Evolutionary conservation across 1,139 yeast species (phyloP), one percentile per base, ranked within the genome.

Genomic region (Magnusiomyces fungicola): DNA sequence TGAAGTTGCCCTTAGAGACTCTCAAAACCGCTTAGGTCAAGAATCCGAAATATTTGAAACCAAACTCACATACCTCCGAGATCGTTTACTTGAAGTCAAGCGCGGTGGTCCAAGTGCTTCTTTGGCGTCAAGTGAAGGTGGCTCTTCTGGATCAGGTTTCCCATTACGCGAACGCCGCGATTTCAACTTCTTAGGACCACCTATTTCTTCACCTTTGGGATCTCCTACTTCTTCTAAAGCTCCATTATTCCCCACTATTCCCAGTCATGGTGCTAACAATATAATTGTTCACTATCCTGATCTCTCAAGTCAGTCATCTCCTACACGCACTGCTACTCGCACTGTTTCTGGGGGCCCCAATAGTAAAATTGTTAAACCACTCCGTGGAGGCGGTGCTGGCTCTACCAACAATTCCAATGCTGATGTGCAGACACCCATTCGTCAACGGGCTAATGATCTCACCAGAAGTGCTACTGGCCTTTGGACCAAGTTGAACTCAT

Each of bases 341-440:
- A 14, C 12, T 10, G 29, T 21, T 12, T 34, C 46, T 12, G 23
- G 30, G 21, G 45, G 49, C 16, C 18, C 32, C 1, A 40, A 45
- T 14, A 47, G 46, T 23, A 58, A 80, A 52, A 82, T 83, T 22
- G 80, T 83, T 39, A 81, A 80, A 62, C 90, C 92, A 1, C 62
- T 82, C 52, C 69, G 84, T 47, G 86, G 86, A 1, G 83, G 83
- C 3, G 51, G 49, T 4, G 49, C 47, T 18, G 48, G 47, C 12
- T 18, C n/a, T 14, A 14, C 36, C 9, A 29, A 34, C n/a, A 7
- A 24, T 27, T 18, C 33, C 9, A 24, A n/a, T 24, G 34, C 24
- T 14, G 29, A 12, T 14, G 36, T 12, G 2, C 33, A 29, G 19
- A 41, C 44, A 14, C 44, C 44, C 29, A 41, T 41, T 23, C 19